Percentiles rank a stretch among this genome's conserved stretches.
Conservation (phyloP, 345 rosid species). For the Eucalyptus victrix region DNA sequence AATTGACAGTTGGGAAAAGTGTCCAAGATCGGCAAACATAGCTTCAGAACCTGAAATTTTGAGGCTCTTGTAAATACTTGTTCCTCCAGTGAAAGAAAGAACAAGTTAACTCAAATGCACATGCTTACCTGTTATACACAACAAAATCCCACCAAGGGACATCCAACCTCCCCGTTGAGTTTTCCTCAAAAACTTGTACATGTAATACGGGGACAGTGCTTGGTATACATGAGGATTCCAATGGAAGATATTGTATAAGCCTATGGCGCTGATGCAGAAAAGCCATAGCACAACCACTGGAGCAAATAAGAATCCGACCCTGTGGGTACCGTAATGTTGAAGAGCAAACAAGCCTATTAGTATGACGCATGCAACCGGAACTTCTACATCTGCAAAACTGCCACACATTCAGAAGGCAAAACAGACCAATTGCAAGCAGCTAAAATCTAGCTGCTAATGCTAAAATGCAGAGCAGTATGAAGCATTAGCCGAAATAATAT, state of each 20-base stretch:
- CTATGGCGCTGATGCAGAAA: constrained; percentile 65
- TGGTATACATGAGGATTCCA: constrained; percentile 87
- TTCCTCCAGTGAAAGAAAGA: neutral
- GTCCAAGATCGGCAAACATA: constrained; percentile 97
- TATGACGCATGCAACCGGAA: constrained; percentile 69
- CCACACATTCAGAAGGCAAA: neutral
- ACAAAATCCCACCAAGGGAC: constrained; percentile 84
- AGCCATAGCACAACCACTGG: constrained; percentile 78
- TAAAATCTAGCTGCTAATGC: neutral
- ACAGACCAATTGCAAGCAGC: neutral
- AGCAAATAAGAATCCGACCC: constrained; percentile 82
- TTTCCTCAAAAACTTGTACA: constrained; percentile 67
- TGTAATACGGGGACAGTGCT: constrained; percentile 81
- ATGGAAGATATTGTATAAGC: constrained; percentile 55
- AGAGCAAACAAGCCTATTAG: constrained; percentile 79
- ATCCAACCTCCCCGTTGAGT: constrained; percentile 82
- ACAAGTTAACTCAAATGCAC: neutral
- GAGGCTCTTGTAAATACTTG: neutral
- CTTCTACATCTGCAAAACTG: constrained; percentile 59
- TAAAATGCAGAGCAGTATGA: neutral
- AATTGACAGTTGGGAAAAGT: constrained; percentile 78
- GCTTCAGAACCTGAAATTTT: constrained; percentile 70
- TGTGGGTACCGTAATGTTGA: constrained; percentile 87
- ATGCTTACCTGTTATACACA: constrained; percentile 64
- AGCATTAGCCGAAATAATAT: neutral